Evolutionary conservation across 1,139 yeast genomes (phyloP), one percentile per base, ranked within the genome.

Genomic region (Maudiozyma humilis): DNA sequence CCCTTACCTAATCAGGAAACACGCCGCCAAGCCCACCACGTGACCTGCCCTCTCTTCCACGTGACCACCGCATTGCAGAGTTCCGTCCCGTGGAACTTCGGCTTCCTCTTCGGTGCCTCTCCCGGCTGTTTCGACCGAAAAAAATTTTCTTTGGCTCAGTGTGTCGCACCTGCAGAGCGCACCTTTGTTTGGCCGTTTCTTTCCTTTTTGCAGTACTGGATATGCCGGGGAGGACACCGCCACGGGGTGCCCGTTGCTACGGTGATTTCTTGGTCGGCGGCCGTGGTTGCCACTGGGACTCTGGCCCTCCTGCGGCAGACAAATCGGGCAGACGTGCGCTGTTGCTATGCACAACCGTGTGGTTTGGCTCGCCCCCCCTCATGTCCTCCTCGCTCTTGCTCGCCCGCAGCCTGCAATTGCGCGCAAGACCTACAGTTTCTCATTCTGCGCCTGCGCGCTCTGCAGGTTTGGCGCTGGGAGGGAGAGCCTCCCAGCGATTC

Each of bases 331-430:
- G 27, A 10, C 27, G 27, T 23, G 10, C 16, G 13, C 29, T 40
- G 43, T 40, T 40, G 43, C 43, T 40, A 40, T 33, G 38, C 27
- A 29, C 43, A 31, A 40, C 43, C 31, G 34, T 16, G 23, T 6
- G 13, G 32, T 35, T 23, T 23, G 6, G 27, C 27, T 23, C 27
- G 27, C 27, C 27, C 27, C 27, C 6, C 10, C 10, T 23, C 10
- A 23, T 10, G 10, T 23, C 27, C 10, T 10, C 27, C 27, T 23
- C 27, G 27, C 27, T 23, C 27, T 10, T n/a, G n/a, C 27, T 23
- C 27, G 10, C 27, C 27, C 27, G 27, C 27, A 23, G 27, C 27
- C 27, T 23, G 27, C 27, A 23, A n/a, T n/a, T 10, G 27, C 27
- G 27, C 27, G 10, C 27, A 6, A 6, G 10, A 10, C 27, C 27